Base-by-base conservation (phyloP, 768 basidiomycete species). In the Serendipita vermifera region DNA sequence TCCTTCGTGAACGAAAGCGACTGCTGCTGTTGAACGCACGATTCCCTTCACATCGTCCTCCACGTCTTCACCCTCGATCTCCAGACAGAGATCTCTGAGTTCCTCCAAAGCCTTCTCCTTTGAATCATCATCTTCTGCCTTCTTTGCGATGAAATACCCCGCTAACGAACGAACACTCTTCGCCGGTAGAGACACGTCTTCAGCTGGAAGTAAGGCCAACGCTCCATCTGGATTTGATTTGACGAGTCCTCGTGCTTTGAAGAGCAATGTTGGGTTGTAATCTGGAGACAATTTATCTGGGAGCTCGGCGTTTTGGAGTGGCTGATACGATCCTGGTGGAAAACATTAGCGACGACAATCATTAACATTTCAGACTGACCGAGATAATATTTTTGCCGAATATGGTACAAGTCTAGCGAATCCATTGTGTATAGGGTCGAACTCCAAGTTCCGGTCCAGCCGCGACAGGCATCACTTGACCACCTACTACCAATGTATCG, bases 21-120 rank as follows among this genome's bases (percentile, higher is more conserved):
- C 89, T n/a, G 83, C 90, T 29, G 88, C 87, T 17, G 89, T 69
- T 27, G 88, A 86, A 55, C 81, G 75, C 4, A 93, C 88, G 39
- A 81, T 66, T 17, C 80, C 78, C 65, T 81, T 87, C 60, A 81
- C 77, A n/a, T 71, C 75, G 0, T 75, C 76, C 48, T 83, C 83
- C 15, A 71, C 76, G 63, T 87, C 87, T 22, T 84, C 85, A 3
- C 82, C 79, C 63, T 94, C 91, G 38, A 85, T 80, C 68, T 97
- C 92, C 5, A 94, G 79, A 48, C 83, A 80, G 22, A 92, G 70
- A 67, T 94, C 92, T 15, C 92, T 77, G 27, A 93, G 73, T 64
- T 86, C 80, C 65, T 94, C 92, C 7, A 96, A 72, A 7, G 76
- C 73, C 26, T 77, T 71, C 59, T 78, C 85, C 62, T 74, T 76